Evolutionary conservation across 2,329 filamentous ascomycete genomes (phyloP).

Genomic region (Bisporella sp.): DNA sequence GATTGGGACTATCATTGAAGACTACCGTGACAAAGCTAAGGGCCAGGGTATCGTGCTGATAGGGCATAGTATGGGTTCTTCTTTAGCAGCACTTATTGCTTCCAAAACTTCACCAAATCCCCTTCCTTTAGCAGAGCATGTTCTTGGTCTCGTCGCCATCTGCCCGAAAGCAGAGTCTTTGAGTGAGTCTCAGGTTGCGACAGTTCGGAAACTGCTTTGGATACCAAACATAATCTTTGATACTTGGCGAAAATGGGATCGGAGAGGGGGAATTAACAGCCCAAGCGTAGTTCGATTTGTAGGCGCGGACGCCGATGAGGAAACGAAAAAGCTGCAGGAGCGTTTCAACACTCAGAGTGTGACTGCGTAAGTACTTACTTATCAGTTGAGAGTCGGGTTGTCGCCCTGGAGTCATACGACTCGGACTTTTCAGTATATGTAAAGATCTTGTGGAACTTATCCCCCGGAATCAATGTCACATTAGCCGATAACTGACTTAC

Average conservation of each 20-base stretch:
- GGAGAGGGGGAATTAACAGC: constrained; percentile 70
- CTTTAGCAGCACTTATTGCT: constrained; percentile 66
- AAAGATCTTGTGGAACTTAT: no score
- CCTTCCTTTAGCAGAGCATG: constrained; percentile 49
- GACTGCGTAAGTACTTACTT: constrained; percentile 41
- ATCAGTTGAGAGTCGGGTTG: no score
- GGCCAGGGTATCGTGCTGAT: constrained; percentile 72
- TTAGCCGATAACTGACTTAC: no score
- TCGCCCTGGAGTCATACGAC: no score
- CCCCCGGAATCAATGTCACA: no score
- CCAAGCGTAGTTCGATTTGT: constrained; percentile 74
- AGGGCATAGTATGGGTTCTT: constrained; percentile 86
- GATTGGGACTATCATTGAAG: constrained; percentile 66
- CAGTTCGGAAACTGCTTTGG: constrained; percentile 52
- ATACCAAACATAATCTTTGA: constrained; percentile 70
- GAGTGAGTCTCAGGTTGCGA: constrained; percentile 41
- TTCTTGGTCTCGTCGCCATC: constrained; percentile 73
- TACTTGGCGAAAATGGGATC: constrained; percentile 70
- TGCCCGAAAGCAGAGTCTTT: constrained; percentile 68
- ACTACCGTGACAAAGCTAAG: constrained; percentile 57
- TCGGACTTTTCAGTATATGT: no score
- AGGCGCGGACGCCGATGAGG: constrained; percentile 55
- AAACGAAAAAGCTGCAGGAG: constrained; percentile 61
- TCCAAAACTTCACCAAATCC: constrained; percentile 41
- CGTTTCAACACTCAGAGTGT: constrained; percentile 77